These are phyloP conservation scores for Fusarium duplospermum DNA, from an alignment of 2,329 filamentous ascomycete genomes.

Conservation along the genomic window DNA sequence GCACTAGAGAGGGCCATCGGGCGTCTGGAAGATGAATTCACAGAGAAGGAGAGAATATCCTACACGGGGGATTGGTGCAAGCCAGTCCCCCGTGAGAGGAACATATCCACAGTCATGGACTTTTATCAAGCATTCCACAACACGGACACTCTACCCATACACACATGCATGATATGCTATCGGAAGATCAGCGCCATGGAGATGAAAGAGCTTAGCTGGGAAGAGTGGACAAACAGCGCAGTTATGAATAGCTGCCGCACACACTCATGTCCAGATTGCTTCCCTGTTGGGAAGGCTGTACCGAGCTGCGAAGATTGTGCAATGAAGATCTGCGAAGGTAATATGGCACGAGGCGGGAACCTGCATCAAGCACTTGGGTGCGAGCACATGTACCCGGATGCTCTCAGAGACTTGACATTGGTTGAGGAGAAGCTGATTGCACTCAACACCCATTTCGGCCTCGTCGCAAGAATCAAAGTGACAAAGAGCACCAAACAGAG, in stretches of 20 bases:
- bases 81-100: background rate
- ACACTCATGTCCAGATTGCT: background rate
- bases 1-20: background rate
- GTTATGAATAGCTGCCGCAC: background rate
- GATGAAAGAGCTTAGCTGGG: background rate
- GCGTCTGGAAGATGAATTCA: background rate
- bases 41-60: background rate
- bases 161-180: slow-evolving; percentile 3
- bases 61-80: background rate
- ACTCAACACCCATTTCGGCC: slow-evolving; percentile 2
- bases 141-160: background rate
- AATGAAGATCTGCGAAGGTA: background rate
- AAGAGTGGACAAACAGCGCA: background rate
- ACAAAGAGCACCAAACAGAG: background rate
- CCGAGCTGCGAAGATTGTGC: background rate
- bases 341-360: background rate
- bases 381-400: slow-evolving; percentile 4
- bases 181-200: background rate
- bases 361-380: slow-evolving; percentile 8
- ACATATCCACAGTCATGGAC: background rate
- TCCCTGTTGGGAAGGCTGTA: background rate
- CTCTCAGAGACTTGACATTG: slow-evolving; percentile 6
- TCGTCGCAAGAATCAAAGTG: background rate
- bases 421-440: slow-evolving; percentile 6
- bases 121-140: slow-evolving; percentile 6